Base-by-base conservation (phyloP, 495 filamentous ascomycete species). In the Penicillium waksmanii region DNA sequence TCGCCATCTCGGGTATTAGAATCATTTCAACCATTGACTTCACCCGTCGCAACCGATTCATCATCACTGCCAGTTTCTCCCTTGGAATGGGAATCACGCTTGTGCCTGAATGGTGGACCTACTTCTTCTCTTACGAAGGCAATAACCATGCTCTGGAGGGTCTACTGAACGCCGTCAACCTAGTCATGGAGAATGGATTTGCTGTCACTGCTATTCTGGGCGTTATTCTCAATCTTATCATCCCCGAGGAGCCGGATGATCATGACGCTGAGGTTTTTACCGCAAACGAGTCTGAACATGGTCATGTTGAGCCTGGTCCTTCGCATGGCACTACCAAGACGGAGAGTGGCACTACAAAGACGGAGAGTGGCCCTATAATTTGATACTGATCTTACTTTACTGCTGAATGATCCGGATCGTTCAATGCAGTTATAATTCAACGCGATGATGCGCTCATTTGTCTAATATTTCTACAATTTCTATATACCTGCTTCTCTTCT, bases 41-140 rank as follows among this genome's bases (percentile, higher is more conserved):
- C 73, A 96, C 85, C 27, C 85, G 92, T 6, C 88, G 92, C 53
- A 96, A 91, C 66, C 84, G 93, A 3, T 97, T 96, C 73, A 88
- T 97, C 67, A 80, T 96, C 42, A 94, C 92, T 0, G 90, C 90
- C 3, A 81, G 87, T 6, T 80, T 97, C 46, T 73, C 90, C 0
- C 66, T 96, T 18, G 93, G 93, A 31, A 89, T 89, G 71, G 89
- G 87, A 55, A 92, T 92, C 6, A 96, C 91, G 1, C 72, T 96
- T 11, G 89, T 96, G 0, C 90, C 93, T 0, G 82, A 79, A 21
- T 94, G 90, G 80, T 94, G 92, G 74, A 66, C 66, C 36, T 86
- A 85, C 61, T 85, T 96, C 57, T 96, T 97, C 71, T 89, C 89
- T 6, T 87, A 88, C 60, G 62, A 58, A 0, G 92, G 92, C 17